Evolutionary conservation across 2,329 filamentous ascomycete species (phyloP).

Genomic region (Aspergillus sp.): DNA sequence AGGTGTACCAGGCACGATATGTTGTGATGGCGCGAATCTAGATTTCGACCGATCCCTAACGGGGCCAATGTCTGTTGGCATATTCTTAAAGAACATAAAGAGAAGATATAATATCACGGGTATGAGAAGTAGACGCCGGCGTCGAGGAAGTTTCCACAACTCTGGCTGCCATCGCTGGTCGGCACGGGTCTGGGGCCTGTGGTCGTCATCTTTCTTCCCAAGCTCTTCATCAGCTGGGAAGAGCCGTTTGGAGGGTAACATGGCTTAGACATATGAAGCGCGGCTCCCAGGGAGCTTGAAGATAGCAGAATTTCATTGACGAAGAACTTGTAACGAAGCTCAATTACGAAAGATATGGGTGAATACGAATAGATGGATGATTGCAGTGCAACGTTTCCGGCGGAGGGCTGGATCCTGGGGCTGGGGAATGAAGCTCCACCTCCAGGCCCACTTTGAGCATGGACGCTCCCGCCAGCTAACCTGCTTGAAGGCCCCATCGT

Average conservation of each 20-base stretch:
- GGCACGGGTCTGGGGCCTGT: constrained; percentile 40
- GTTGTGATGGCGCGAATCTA: constrained; percentile 2
- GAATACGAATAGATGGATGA: neutral
- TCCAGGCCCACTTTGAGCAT: neutral
- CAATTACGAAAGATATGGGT: neutral
- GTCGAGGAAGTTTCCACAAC: constrained; percentile 35
- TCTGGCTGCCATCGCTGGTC: constrained; percentile 32
- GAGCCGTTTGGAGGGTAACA: constrained; percentile 42
- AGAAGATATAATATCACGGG: constrained; percentile 52
- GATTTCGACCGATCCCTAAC: constrained; percentile 27
- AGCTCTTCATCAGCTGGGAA: constrained; percentile 61
- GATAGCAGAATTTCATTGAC: constrained; percentile 12
- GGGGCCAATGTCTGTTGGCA: constrained; percentile 53
- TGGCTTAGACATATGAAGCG: constrained; percentile 24
- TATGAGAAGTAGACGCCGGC: constrained; percentile 53
- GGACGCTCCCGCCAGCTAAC: too few relatives aligned
- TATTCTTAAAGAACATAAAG: constrained; percentile 65
- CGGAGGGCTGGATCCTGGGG: neutral
- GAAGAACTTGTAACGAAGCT: neutral
- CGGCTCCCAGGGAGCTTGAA: constrained; percentile 25
- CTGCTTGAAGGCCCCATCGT: neutral
- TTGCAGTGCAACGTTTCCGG: neutral
- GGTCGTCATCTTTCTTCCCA: constrained; percentile 65
- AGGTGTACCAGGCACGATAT: neutral
- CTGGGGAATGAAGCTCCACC: neutral